Base-by-base conservation (phyloP, 169 alveolate species). In the Plasmodium billcollinsi region DNA sequence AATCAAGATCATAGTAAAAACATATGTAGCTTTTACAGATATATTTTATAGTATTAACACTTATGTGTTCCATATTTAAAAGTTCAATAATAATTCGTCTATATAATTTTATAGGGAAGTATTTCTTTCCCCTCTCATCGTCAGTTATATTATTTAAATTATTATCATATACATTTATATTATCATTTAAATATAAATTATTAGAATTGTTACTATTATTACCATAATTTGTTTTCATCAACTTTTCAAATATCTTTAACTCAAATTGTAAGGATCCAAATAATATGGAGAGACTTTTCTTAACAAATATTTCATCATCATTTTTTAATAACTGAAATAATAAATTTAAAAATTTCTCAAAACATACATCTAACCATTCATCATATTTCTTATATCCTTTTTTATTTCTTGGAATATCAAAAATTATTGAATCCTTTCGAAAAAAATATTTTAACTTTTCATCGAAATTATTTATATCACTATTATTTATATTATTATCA, bases 261-360 rank as follows among this genome's bases (percentile, higher is more conserved):
- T 86, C 92, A 43, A 59, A 47, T 18, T 86, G 92, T 72, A 86
- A 66, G 47, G 88, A 47, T 6, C 88, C 88, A 62, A 86, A 86
- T 14, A 86, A 39, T 1, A 86, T 45, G 24, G 78, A 71, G 26
- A 86, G 62, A 43, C 92, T 54, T 21, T 86, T 86, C n/a, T 73
- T 86, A 7, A 86, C 74, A 61, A 71, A 73, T 11, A 86, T 67
- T 49, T 86, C 92, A 71, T 86, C 92, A 59, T 73, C 65, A 72
- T 86, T 15, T 26, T 52, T 61, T 52, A 86, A 50, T 20, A 86
- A 86, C 74, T 86, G 88, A 71, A 86, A 86, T 18, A 86, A 49
- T 39, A 86, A 43, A 47, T 72, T 70, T 72, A 86, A 21, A 21
- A 71, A 86, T 72, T 86, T 86, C 7, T 72, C 92, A 26, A 71